phyloP scores from a whole-genome alignment of 202 grass and related monocot genomes.

The Panicum virgatum region DNA sequence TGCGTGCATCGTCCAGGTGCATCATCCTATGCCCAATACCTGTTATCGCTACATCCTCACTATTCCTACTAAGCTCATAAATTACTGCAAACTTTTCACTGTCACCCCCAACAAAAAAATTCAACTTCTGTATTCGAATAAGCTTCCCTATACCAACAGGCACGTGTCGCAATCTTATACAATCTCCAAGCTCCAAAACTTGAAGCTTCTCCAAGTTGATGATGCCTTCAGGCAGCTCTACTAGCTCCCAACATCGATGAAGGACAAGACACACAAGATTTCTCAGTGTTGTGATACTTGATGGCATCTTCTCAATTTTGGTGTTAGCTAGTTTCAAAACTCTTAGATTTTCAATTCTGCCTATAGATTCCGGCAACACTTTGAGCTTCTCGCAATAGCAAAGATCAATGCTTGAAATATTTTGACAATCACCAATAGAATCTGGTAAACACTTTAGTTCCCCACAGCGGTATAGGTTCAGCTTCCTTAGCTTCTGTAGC shows the following conservation, averaged over 20 bases:
- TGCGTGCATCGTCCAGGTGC: neutral
- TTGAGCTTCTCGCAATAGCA: rapidly evolving
- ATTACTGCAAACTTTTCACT: neutral
- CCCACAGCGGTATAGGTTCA: rapidly evolving
- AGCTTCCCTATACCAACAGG: neutral
- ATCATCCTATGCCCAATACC: neutral
- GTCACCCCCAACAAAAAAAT: neutral
- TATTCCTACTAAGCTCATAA: neutral
- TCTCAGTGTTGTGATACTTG: neutral
- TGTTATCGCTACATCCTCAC: neutral
- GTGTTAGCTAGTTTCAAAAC: neutral
- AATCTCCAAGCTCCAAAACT: neutral
- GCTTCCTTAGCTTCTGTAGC: neutral
- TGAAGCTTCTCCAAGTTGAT: constrained; percentile 11
- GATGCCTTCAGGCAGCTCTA: constrained; percentile 6
- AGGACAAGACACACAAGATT: neutral
- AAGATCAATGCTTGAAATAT: neutral
- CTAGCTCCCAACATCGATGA: rapidly evolving
- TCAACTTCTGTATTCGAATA: neutral
- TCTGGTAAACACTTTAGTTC: neutral
- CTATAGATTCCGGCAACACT: neutral
- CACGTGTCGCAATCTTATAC: neutral
- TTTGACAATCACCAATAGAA: constrained; percentile 14
- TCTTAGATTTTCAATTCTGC: neutral
- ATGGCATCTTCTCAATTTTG: neutral